Base-by-base conservation (phyloP, 345 rosid genomes). In the Luvunga scandens region DNA sequence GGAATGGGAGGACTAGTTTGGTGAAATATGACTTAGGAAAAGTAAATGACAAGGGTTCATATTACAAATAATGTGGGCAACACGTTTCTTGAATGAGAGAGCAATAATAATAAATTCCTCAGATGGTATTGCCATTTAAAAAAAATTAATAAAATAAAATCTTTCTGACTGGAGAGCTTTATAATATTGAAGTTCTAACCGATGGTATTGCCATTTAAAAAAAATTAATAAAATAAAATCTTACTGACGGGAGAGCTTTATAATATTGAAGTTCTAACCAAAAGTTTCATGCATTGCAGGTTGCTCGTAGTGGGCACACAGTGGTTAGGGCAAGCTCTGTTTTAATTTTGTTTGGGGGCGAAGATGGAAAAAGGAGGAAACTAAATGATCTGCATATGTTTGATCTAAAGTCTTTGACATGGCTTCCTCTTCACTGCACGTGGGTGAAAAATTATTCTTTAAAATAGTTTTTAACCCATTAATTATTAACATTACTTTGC, bases 361-460 rank as follows among this genome's bases (percentile, higher is more conserved):
- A 96, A 87, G 98, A 94, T 85, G 84, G 90, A 72, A 96, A 88
- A 84, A 94, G 86, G 89, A 92, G 89, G 89, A 96, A 94, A 84
- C 84, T 96, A 72, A 94, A 96, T 71, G 99, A 96, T 84, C 89
- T 96, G 16, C 91, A 96, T 80, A 94, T 96, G 98, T 92, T 96
- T 81, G 99, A 96, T 84, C 89, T 96, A 60, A 96, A 96, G 88
- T 88, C 99, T 62, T 86, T 87, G 72, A 96, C 93, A 76, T 96
- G 99, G 99, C 98, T 94, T 69, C 97, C 98, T 78, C 90, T 96
- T 73, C 92, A 94, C 81, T 96, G 97, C 99, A 96, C 92, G 99
- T 94, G 63, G 82, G 97, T 87, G 69, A 16, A 48, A 66, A 78
- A 77, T 69, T 53, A 25, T 65, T 27, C n/a, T 6, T 19, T 42